Evolutionary conservation across 2,329 filamentous ascomycete genomes (phyloP).

Genomic region (Aspergillus glaucus): DNA sequence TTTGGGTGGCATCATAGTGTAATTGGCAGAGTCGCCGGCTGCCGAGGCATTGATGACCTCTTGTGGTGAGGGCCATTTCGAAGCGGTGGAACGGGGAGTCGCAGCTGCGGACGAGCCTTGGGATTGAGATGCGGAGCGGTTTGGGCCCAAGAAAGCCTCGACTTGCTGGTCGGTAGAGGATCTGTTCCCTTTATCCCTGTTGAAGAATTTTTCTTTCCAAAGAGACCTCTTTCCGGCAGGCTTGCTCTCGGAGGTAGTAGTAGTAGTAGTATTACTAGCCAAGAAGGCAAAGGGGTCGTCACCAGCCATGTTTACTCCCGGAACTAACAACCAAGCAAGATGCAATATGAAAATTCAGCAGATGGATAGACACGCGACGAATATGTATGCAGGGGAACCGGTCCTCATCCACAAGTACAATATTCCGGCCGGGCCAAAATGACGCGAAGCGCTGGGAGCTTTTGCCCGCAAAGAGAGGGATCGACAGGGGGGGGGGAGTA

Average conservation of each 20-base stretch:
- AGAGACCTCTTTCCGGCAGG: constrained; percentile 24
- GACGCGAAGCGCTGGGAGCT: no score
- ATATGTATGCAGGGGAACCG: no score
- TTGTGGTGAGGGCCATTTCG: constrained; percentile 27
- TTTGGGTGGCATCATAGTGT: constrained; percentile 14
- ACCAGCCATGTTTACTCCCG: constrained; percentile 23
- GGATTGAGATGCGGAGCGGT: constrained; percentile 35
- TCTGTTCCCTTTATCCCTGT: constrained; percentile 33
- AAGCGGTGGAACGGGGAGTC: constrained; percentile 23
- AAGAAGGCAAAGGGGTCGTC: constrained; percentile 33
- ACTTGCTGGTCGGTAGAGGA: constrained; percentile 42
- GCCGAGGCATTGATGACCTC: constrained; percentile 9
- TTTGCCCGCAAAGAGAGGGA: no score
- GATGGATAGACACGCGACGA: no score
- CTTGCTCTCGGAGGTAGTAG: constrained; percentile 19
- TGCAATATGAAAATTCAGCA: no score
- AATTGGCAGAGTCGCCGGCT: background rate
- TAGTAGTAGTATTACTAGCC: constrained; percentile 5
- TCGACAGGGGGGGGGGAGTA: no score
- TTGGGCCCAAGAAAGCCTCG: constrained; percentile 53
- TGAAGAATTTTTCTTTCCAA: constrained; percentile 49
- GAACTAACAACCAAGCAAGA: no score
- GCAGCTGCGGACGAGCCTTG: constrained; percentile 8
- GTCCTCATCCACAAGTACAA: no score
- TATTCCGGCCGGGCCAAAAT: no score